These are phyloP conservation scores for Lolium rigidum DNA, from an alignment of 176 grass and related monocot genomes.

Conservation along the genomic window DNA sequence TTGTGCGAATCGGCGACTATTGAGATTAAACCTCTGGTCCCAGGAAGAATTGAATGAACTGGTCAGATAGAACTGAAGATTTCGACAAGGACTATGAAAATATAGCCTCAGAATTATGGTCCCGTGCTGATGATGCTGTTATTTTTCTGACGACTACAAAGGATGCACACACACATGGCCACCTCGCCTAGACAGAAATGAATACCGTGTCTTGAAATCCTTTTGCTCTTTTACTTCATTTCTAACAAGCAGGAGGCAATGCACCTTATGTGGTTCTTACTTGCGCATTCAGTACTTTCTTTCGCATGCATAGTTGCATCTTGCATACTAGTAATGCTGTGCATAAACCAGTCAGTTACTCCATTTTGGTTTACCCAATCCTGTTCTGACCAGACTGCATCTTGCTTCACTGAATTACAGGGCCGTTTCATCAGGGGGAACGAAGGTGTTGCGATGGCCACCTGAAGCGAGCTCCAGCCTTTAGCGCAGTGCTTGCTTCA, in stretches of 20 bases:
- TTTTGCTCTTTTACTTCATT: background rate
- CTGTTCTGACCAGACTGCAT: constrained; percentile 9
- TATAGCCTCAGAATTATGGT: background rate
- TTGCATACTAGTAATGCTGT: background rate
- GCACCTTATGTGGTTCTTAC: background rate
- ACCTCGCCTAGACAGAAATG: background rate
- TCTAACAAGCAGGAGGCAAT: background rate
- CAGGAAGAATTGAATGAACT: background rate
- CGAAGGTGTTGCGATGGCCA: background rate
- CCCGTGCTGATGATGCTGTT: background rate
- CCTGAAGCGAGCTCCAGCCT: constrained; percentile 23
- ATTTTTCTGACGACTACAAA: background rate
- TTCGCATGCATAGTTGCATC: too few species aligned
- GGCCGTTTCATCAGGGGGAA: constrained; percentile 58
- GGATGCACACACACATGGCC: background rate
- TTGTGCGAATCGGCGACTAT: background rate
- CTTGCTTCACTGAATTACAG: constrained; percentile 25
- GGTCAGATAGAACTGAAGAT: constrained; percentile 2
- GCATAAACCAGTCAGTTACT: background rate
- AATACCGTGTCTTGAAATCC: background rate
- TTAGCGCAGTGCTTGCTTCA: constrained; percentile 4
- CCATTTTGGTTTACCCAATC: background rate
- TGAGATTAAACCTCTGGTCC: background rate
- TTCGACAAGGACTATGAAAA: background rate
- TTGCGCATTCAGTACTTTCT: background rate